A percentile compares a stretch with the other conserved stretches of the same genome.
Conservation (phyloP, 2,329 filamentous ascomycete genomes). For the Septoria petroselini region DNA sequence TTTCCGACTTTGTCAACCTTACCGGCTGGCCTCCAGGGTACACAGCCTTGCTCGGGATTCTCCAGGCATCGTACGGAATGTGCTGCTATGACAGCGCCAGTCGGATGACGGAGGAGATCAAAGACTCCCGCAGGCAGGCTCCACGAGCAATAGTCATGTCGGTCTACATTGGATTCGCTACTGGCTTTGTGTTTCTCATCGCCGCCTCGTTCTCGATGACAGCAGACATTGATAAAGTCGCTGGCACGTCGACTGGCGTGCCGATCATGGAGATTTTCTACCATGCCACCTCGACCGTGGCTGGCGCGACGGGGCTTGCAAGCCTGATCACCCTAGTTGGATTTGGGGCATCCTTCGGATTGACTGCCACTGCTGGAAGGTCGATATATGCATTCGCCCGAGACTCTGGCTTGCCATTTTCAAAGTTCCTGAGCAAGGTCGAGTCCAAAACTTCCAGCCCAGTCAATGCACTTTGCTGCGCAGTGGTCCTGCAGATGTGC, state of each 20-base stretch:
- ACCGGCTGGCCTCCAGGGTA: conserved; percentile 53
- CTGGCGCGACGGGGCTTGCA: conserved; percentile 46
- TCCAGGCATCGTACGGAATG: conserved; percentile 56
- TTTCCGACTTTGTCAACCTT: conserved; percentile 54
- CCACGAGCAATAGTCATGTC: conserved; percentile 50
- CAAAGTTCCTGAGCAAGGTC: conserved; percentile 46
- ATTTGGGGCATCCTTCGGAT: conserved; percentile 46
- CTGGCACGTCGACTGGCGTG: conserved; percentile 48
- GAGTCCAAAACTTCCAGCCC: conserved; percentile 49
- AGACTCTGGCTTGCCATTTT: conserved; percentile 55
- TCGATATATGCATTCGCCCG: conserved; percentile 50
- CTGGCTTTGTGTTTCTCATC: conserved; percentile 51
- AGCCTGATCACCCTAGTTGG: conserved; percentile 51
- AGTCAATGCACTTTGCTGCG: conserved; percentile 50
- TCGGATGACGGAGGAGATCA: conserved; percentile 58
- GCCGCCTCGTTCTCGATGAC: conserved; percentile 52
- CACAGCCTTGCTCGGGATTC: conserved; percentile 52
- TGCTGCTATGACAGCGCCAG: conserved; percentile 51
- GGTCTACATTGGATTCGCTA: conserved; percentile 46
- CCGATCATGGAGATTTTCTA: conserved; percentile 55
- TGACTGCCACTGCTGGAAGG: conserved; percentile 50
- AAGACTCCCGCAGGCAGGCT: conserved; percentile 50
- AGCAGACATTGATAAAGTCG: conserved; percentile 47
- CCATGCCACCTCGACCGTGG: conserved; percentile 48
- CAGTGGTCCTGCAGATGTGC: conserved; percentile 50